Base-by-base conservation (phyloP, 2,329 filamentous ascomycete species). In the Venturia asperata region DNA sequence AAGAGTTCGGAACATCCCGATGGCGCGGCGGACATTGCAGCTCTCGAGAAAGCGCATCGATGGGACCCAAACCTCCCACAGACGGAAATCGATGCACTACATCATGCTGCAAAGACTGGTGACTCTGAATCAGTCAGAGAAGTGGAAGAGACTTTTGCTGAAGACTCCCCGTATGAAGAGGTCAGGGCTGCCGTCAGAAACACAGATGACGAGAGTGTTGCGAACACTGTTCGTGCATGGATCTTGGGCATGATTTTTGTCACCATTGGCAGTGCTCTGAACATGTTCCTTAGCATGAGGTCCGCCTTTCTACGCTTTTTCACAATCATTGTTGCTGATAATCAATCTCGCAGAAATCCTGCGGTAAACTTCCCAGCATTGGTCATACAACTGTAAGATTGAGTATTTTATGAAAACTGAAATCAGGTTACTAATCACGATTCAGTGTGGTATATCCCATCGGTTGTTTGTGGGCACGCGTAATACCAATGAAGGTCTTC, bases 401-500 rank as follows among this genome's bases (percentile, higher is more conserved):
- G 3, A 58, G 9, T 19, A 3, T 11, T 37, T 2, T n/a, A 5
- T 10, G 19, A 27, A n/a, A 13, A 3, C 10, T 17, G 15, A 24
- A n/a, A 27, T 17, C 19, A 58, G 21, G 47, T 5, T 21, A 27
- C 52, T 58, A 4, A 58, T 7, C 27, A 7, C 27, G 17, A 2
- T 84, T 86, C 86, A 0, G 89, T 84, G 66, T 79, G 91, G 15
- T 87, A 4, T 88, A 85, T 80, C 84, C 85, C 0, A 74, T 88
- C 27, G 86, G 86, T 10, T 81, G 83, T 64, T 80, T 77, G 10
- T 88, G 85, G 86, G 83, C 84, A 17, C 77, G 74, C 60, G 73
- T 83, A 39, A 76, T 87, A 72, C 84, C 85, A 0, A 72, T 74
- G 19, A 77, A 73, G 66, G 74, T 77, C 43, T 80, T 85, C 65